phyloP scores from a whole-genome alignment of 768 basidiomycete species.

The Brasilioporus rufonigricans region DNA sequence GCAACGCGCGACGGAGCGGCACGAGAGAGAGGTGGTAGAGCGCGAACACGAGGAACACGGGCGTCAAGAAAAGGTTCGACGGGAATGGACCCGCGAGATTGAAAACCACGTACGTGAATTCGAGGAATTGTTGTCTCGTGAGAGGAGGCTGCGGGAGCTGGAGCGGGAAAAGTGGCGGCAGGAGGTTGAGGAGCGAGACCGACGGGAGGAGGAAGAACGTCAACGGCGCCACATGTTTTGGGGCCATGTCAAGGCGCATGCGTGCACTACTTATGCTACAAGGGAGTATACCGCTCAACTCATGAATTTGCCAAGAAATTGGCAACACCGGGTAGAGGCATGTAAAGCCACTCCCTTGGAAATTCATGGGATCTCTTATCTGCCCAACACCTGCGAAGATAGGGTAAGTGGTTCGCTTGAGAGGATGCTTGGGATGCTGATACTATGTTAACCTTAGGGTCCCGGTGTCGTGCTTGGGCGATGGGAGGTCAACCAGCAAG shows the following conservation, averaged over 20 bases:
- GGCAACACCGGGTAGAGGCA: slow-evolving; percentile 18
- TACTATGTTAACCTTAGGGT: not conserved
- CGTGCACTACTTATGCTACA: slow-evolving; percentile 28
- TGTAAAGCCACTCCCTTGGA: slow-evolving; percentile 22
- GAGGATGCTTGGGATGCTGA: not conserved
- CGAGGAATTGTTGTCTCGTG: not conserved
- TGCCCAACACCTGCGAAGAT: slow-evolving; percentile 25
- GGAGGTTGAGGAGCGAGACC: slow-evolving; percentile 16
- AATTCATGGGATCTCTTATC: slow-evolving; percentile 19
- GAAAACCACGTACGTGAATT: not conserved
- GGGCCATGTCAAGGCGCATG: slow-evolving; percentile 14
- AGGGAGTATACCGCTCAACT: slow-evolving; percentile 31
- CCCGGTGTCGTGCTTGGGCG: slow-evolving; percentile 22
- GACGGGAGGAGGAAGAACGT: slow-evolving; percentile 25
- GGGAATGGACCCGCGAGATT: slow-evolving; percentile 5
- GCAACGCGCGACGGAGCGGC: not conserved
- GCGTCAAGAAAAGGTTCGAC: slow-evolving; percentile 2
- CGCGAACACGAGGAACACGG: slow-evolving; percentile 1
- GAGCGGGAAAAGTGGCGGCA: slow-evolving; percentile 12
- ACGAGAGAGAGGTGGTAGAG: slow-evolving; percentile 1
- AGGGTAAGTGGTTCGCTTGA: slow-evolving; percentile 2
- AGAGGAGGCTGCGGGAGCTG: not conserved
- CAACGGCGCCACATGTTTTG: slow-evolving; percentile 23
- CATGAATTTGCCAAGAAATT: slow-evolving; percentile 25
- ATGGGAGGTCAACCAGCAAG: slow-evolving; percentile 26